Conservation (phyloP, 106 monocot species). For the Hemerocallis citrina region DNA sequence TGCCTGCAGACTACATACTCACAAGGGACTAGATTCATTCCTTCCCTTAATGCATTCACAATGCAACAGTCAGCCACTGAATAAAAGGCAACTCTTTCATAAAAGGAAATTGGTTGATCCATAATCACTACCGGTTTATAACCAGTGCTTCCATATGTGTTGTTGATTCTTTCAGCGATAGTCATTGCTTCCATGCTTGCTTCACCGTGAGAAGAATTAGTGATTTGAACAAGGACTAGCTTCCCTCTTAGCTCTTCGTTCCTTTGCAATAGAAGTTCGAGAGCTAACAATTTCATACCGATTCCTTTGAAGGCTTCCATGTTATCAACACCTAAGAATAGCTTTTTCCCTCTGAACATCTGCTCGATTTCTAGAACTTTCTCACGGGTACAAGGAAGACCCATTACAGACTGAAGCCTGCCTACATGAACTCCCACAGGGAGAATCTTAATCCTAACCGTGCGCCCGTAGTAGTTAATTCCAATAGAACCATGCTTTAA, state of each 20-base stretch:
- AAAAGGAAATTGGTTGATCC: slow-evolving; percentile 29
- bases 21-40: slow-evolving; percentile 65
- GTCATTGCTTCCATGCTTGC: slow-evolving; percentile 26
- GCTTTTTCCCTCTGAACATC: slow-evolving; percentile 24
- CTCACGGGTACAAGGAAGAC: slow-evolving; percentile 13
- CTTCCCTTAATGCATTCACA: slow-evolving; percentile 69
- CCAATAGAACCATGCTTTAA: slow-evolving; percentile 48
- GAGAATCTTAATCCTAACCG: slow-evolving; percentile 43
- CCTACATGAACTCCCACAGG: slow-evolving; percentile 47
- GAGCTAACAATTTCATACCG: slow-evolving; percentile 37
- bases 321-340: slow-evolving; percentile 48
- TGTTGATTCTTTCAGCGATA: slow-evolving; percentile 36
- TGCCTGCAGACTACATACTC: slow-evolving; percentile 57
- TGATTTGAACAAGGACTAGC: slow-evolving; percentile 56
- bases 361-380: slow-evolving; percentile 41
- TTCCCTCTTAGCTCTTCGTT: slow-evolving; percentile 26
- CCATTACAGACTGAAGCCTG: slow-evolving; percentile 31
- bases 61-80: slow-evolving; percentile 49
- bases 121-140: slow-evolving; percentile 48
- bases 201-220: slow-evolving; percentile 45
- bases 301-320: slow-evolving; percentile 68
- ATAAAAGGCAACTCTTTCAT: slow-evolving; percentile 56
- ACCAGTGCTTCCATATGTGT: slow-evolving; percentile 19
- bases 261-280: slow-evolving; percentile 31
- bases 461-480: slow-evolving; percentile 43